Percentiles rank a stretch among this genome's conserved stretches.
phyloP scores from a whole-genome alignment of 805 yeast genomes.

The Naumovozyma castellii region DNA sequence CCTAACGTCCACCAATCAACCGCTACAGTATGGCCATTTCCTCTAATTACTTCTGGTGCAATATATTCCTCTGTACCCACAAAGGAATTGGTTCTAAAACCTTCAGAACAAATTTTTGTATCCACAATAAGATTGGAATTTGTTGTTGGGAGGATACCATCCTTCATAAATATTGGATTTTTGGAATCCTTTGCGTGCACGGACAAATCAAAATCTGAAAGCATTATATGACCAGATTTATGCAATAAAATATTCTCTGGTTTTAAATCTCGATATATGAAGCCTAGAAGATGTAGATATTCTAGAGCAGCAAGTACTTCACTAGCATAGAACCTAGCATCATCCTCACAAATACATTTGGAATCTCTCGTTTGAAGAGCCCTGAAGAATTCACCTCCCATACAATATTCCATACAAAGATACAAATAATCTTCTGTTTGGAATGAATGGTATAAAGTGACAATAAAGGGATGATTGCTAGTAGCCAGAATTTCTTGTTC shows the following conservation, averaged over 20 bases:
- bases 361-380: conserved; percentile 87
- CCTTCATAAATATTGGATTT: conserved; percentile 23
- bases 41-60: conserved; percentile 96
- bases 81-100: conserved; percentile 93
- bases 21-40: conserved; percentile 95
- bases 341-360: conserved; percentile 76
- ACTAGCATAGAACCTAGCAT: conserved; percentile 89
- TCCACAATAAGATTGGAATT: conserved; percentile 37
- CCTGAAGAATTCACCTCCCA: conserved; percentile 98
- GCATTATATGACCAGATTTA: conserved; percentile 96
- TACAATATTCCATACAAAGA: conserved; percentile 96
- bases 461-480: conserved; percentile 93
- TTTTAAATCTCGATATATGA: conserved; percentile 89
- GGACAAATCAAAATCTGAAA: conserved; percentile 90
- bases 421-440: conserved; percentile 88
- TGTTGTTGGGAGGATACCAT: neutral
- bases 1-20: conserved; percentile 99
- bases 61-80: conserved; percentile 98
- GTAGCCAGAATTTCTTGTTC: conserved; percentile 96
- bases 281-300: conserved; percentile 92
- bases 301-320: conserved; percentile 97
- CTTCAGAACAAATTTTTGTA: conserved; percentile 91
- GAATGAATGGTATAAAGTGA: conserved; percentile 90
- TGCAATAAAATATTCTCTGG: conserved; percentile 93
- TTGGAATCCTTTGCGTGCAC: conserved; percentile 76